Evolutionary conservation across 1,139 yeast genomes (phyloP).

Genomic region (Maudiozyma humilis): DNA sequence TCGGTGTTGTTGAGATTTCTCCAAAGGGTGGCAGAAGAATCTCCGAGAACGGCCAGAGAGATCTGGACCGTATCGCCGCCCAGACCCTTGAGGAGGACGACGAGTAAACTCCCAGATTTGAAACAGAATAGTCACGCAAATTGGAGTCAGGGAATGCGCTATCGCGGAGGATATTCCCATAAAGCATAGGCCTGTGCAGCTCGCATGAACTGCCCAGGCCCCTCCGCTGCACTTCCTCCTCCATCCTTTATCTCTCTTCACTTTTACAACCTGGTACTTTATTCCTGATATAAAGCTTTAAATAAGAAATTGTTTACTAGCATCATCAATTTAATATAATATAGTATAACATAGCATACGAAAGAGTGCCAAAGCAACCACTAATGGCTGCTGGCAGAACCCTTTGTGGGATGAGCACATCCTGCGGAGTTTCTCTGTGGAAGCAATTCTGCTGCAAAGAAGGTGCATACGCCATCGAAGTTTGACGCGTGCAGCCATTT

Average conservation of each 20-base stretch:
- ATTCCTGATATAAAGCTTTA: neutral
- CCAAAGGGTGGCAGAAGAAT: conserved; percentile 99
- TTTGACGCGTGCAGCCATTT: too few relatives aligned
- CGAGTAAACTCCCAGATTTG: conserved; percentile 33
- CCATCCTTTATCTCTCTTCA: neutral
- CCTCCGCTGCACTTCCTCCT: too few relatives aligned
- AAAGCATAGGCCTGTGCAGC: too few relatives aligned
- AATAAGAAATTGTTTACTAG: conserved; percentile 5
- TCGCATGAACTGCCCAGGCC: too few relatives aligned
- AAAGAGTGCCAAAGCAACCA: neutral
- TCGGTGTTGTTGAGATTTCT: conserved; percentile 93
- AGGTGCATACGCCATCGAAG: too few relatives aligned
- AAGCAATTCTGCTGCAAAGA: neutral
- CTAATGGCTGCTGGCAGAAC: too few relatives aligned
- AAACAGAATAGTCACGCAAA: neutral
- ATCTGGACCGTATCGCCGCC: conserved; percentile 99
- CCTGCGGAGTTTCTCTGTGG: neutral
- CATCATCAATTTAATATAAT: conserved; percentile 4
- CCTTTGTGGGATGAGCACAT: too few relatives aligned
- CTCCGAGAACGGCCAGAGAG: conserved; percentile 99
- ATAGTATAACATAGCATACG: conserved; percentile 4
- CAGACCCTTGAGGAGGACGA: conserved; percentile 92
- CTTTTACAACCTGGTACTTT: neutral
- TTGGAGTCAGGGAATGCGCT: neutral
- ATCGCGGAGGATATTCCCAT: too few relatives aligned